Evolutionary conservation across 1,284 basidiomycete species (phyloP).

Genomic region (Trichosporon coremiiforme): DNA sequence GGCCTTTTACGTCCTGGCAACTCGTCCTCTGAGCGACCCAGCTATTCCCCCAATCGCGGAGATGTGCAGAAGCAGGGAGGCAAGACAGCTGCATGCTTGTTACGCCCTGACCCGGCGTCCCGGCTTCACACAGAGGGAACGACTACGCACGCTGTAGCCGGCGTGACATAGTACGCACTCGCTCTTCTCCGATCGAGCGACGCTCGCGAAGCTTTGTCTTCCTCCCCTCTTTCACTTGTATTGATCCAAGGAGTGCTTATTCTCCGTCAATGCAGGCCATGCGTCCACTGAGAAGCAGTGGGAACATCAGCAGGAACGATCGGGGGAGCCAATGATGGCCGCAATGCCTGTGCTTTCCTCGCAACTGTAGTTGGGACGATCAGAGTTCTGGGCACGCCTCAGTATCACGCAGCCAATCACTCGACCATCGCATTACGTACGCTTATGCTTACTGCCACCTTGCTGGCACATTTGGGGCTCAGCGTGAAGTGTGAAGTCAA

Average conservation of each 20-base stretch:
- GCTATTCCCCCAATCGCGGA: no score
- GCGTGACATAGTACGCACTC: background rate
- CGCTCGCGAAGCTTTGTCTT: no score
- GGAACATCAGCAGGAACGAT: background rate
- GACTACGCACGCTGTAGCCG: background rate
- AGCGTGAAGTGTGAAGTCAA: background rate
- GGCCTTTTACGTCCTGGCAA: no score
- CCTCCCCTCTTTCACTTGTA: no score
- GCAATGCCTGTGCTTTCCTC: background rate
- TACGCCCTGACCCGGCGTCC: background rate
- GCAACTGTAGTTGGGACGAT: background rate
- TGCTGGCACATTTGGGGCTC: background rate
- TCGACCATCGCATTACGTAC: background rate
- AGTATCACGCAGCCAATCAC: background rate
- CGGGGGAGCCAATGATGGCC: background rate
- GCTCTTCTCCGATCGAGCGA: background rate
- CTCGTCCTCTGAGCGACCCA: no score
- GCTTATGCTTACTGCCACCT: slow-evolving; percentile 6
- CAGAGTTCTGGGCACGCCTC: background rate
- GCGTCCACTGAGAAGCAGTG: background rate
- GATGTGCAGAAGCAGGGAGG: no score
- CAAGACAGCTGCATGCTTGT: background rate
- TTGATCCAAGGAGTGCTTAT: background rate
- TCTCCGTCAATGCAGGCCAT: background rate
- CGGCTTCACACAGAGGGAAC: background rate